These are phyloP conservation scores for Kokia cookei DNA, from an alignment of 441 rosid genomes.

Conservation along the genomic window DNA sequence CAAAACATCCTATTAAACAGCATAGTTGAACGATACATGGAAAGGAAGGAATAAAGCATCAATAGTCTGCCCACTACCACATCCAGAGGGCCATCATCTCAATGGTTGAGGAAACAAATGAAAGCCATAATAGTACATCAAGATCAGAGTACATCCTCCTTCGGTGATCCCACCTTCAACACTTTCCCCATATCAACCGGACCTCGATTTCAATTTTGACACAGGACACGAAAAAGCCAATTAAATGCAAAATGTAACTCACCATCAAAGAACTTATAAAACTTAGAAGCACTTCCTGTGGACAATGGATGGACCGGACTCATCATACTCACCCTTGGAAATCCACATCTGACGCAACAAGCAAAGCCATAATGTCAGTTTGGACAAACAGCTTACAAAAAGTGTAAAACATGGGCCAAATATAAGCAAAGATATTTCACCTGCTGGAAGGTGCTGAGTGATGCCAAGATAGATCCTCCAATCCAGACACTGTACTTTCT, in stretches of 20 bases:
- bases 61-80: slow-evolving; percentile 19
- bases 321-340: slow-evolving; percentile 91
- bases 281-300: slow-evolving; percentile 90
- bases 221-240: slow-evolving; percentile 39
- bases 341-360: slow-evolving; percentile 80
- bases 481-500: slow-evolving; percentile 38
- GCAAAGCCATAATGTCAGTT: background rate
- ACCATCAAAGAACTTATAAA: slow-evolving; percentile 23
- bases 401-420: background rate
- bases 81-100: slow-evolving; percentile 19
- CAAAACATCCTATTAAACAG: slow-evolving; percentile 35
- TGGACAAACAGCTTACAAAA: background rate
- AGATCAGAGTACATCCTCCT: background rate
- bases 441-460: slow-evolving; percentile 45
- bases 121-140: background rate
- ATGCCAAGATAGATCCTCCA: slow-evolving; percentile 33
- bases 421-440: background rate
- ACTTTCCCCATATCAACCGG: slow-evolving; percentile 3
- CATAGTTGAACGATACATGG: slow-evolving; percentile 23
- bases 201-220: slow-evolving; percentile 33
- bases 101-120: slow-evolving; percentile 1
- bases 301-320: slow-evolving; percentile 88
- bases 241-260: slow-evolving; percentile 31
- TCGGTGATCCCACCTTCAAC: background rate
- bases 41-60: slow-evolving; percentile 14